These are phyloP conservation scores for Astragalus membranaceus DNA, from an alignment of 306 rosid species.

Conservation along the genomic window DNA sequence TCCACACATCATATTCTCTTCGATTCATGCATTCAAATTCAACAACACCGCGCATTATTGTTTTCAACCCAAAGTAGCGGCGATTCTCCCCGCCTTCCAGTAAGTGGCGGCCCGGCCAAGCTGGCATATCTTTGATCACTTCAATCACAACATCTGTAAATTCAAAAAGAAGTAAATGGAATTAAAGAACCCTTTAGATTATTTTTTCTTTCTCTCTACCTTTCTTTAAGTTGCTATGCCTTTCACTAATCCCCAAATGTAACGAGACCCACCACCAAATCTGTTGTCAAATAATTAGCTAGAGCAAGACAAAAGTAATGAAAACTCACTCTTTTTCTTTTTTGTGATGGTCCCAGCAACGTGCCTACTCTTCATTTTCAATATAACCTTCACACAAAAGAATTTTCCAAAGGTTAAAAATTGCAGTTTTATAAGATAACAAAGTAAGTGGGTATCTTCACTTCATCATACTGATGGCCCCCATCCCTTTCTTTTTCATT, in stretches of 20 bases:
- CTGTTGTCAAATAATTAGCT: slow-evolving; percentile 38
- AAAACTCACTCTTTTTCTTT: slow-evolving; percentile 97
- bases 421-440: slow-evolving; percentile 21
- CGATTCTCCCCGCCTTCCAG: slow-evolving; percentile 80
- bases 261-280: slow-evolving; percentile 78
- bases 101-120: slow-evolving; percentile 96
- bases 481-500: slow-evolving; percentile 21
- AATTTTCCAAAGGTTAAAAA: slow-evolving; percentile 29
- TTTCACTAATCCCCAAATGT: slow-evolving; percentile 78
- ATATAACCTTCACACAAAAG: slow-evolving; percentile 74
- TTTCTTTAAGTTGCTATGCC: no score
- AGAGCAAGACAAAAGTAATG: slow-evolving; percentile 56
- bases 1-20: slow-evolving; percentile 86
- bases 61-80: slow-evolving; percentile 86
- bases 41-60: slow-evolving; percentile 60
- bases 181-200: slow-evolving; percentile 35
- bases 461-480: slow-evolving; percentile 32
- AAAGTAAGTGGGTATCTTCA: slow-evolving; percentile 31
- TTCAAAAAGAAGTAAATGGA: slow-evolving; percentile 14
- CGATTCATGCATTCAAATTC: slow-evolving; percentile 84
- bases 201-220: slow-evolving; percentile 15
- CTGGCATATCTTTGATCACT: slow-evolving; percentile 73
- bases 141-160: slow-evolving; percentile 66
- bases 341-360: slow-evolving; percentile 98
- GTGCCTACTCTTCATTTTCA: slow-evolving; percentile 99